Conservation (phyloP, 1,139 yeast genomes). For the Geotrichum reessii region DNA sequence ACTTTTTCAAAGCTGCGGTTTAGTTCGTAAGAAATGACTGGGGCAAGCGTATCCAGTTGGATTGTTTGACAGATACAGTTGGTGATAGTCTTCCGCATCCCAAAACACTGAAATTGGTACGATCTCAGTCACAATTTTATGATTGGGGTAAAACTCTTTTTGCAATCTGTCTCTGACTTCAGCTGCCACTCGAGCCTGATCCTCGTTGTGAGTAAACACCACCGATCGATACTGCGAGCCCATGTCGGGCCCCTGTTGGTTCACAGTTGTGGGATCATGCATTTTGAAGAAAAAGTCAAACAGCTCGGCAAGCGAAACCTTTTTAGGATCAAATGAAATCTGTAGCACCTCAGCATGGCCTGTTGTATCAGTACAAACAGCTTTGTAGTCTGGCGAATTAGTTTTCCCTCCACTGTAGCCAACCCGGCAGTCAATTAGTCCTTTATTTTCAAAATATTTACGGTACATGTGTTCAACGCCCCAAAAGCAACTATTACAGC, state of each 20-base stretch:
- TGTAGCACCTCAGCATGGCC: conserved; percentile 67
- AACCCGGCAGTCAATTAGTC: conserved; percentile 69
- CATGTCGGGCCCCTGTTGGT: conserved; percentile 72
- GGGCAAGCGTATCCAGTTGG: conserved; percentile 89
- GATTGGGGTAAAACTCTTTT: conserved; percentile 50
- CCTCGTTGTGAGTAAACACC: conserved; percentile 55
- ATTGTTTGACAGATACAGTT: conserved; percentile 67
- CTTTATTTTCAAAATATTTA: conserved; percentile 56
- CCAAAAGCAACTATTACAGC: conserved; percentile 12
- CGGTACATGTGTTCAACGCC: conserved; percentile 66
- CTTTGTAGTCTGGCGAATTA: conserved; percentile 56
- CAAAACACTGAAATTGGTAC: conserved; percentile 66
- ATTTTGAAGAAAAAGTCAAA: conserved; percentile 82
- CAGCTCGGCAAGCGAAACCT: conserved; percentile 53
- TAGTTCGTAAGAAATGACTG: conserved; percentile 63
- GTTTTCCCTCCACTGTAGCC: conserved; percentile 82
- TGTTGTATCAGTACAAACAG: conserved; percentile 72
- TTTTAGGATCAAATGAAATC: conserved; percentile 68
- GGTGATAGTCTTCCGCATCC: conserved; percentile 95
- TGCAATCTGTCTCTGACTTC: conserved; percentile 42
- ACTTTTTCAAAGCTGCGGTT: conserved; percentile 23
- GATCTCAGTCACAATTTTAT: conserved; percentile 57
- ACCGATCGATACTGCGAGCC: conserved; percentile 87
- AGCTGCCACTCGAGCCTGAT: conserved; percentile 44
- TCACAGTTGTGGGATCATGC: conserved; percentile 66